These are phyloP conservation scores for Stropharia rugosoannulata DNA, from an alignment of 768 basidiomycete species.

Conservation along the genomic window DNA sequence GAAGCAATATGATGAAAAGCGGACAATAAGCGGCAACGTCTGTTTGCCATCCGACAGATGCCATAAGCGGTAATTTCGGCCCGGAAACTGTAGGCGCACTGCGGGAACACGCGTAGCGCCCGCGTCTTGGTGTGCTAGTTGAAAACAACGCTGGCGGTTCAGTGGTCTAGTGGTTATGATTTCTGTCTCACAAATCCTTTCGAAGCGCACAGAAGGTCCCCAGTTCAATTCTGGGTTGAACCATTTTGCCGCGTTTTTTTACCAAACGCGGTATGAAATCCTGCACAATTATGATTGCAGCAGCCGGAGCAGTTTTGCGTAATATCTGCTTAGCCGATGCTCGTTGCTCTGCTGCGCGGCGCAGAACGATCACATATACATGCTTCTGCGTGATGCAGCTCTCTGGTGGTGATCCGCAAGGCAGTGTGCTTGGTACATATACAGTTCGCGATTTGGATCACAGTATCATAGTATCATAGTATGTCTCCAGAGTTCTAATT, in stretches of 20 bases:
- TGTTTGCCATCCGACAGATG: no score
- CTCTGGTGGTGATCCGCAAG: no score
- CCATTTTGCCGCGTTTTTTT: background rate
- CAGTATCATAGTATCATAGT: no score
- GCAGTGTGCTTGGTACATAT: no score
- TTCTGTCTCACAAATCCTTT: conserved; percentile 6
- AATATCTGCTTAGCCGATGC: background rate
- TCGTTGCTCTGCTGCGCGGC: background rate
- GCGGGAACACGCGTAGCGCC: no score
- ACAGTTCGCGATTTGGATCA: no score
- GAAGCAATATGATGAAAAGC: background rate
- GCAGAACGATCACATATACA: no score
- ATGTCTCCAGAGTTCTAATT: no score
- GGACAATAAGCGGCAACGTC: background rate
- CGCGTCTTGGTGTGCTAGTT: background rate
- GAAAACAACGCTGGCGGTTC: background rate
- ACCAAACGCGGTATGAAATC: background rate
- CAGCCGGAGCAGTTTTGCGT: background rate
- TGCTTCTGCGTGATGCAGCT: no score
- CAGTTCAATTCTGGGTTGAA: conserved; percentile 8
- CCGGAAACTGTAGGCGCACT: background rate
- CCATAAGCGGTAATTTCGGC: no score
- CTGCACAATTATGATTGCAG: background rate
- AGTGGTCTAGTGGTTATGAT: conserved; percentile 10
- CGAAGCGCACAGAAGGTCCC: conserved; percentile 1